Base-by-base conservation (phyloP, 176 grass and related monocot species). In the Eragrostis nindensis region DNA sequence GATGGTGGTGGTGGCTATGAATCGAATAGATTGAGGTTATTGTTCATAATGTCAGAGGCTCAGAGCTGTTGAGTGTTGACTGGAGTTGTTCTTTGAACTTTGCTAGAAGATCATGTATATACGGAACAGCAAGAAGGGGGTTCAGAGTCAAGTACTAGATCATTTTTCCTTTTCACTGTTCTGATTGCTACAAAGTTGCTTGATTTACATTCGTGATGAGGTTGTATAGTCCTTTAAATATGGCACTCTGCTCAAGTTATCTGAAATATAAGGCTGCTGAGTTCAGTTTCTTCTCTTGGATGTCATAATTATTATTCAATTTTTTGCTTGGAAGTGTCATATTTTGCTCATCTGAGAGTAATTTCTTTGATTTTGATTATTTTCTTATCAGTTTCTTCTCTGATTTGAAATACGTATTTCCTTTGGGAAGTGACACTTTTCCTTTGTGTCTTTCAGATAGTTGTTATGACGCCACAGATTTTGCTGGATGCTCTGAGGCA, bases 381-480 rank as follows among this genome's bases (percentile, higher is more conserved):
- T n/a, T 36, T 36, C 32, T 36, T 36, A 36, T 36, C 4, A 4
- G 4, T 36, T 36, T 36, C 32, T 36, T 50, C 26, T 59, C 30
- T 42, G 70, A 39, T 80, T 39, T 16, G 11, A 60, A 85, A 56
- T 63, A 56, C 47, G 30, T 70, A 42, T 74, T 64, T 84, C 15
- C 11, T 11, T 44, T 44, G 10, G 65, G 41, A n/a, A 40, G 29
- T 74, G 27, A 39, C 29, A 67, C 18, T 67, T 54, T 54, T 60
- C 27, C 0, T 50, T 65, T 78, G 38, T 75, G 2, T 74, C 13
- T 46, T 68, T 56, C 87, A 93, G 91, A 81, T 90, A 65, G 72
- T 84, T 86, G 71, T 93, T 46, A 77, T 89, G 76, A 92, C 90
- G 1, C 87, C 90, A 17, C 90, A 89, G 43, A 92, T 92, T 73